These are phyloP conservation scores for Euclidium syriacum DNA, from an alignment of 345 rosid genomes.

Conservation along the genomic window DNA sequence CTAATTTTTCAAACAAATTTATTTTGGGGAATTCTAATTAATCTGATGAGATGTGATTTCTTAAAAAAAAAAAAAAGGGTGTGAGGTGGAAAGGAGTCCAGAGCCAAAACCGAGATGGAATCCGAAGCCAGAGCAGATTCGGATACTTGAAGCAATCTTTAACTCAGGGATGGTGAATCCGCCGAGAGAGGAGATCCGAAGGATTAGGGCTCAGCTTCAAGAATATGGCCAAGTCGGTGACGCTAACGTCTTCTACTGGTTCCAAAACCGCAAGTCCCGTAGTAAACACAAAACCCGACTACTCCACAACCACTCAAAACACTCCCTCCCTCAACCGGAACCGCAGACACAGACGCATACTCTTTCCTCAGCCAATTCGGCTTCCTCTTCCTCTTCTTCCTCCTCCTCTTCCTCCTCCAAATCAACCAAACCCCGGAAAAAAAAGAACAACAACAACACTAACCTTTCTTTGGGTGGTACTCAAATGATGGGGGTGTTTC, in stretches of 20 bases:
- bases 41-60: slow-evolving; percentile 1
- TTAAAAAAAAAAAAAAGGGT: slow-evolving; percentile 29
- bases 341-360: background rate
- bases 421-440: slow-evolving; percentile 44
- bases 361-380: slow-evolving; percentile 3
- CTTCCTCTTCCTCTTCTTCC: slow-evolving; percentile 41
- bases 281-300: slow-evolving; percentile 90
- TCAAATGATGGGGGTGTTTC: slow-evolving; percentile 37
- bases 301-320: slow-evolving; percentile 57
- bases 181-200: slow-evolving; percentile 92
- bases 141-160: slow-evolving; percentile 89
- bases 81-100: slow-evolving; percentile 79
- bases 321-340: slow-evolving; percentile 24
- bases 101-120: slow-evolving; percentile 99
- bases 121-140: slow-evolving; percentile 97
- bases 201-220: slow-evolving; percentile 83
- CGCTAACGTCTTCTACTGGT: slow-evolving; percentile 98
- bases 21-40: background rate
- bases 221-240: slow-evolving; percentile 98
- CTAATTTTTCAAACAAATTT: background rate
- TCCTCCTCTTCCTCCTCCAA: slow-evolving; percentile 69
- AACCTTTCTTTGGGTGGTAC: slow-evolving; percentile 27
- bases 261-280: slow-evolving; percentile 95
- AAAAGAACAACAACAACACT: slow-evolving; percentile 35
- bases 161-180: slow-evolving; percentile 99